A percentile compares a stretch with the other conserved stretches of the same genome.
Evolutionary conservation across 495 filamentous ascomycete genomes (phyloP).

Genomic region (Penicillium atrosanguineum): DNA sequence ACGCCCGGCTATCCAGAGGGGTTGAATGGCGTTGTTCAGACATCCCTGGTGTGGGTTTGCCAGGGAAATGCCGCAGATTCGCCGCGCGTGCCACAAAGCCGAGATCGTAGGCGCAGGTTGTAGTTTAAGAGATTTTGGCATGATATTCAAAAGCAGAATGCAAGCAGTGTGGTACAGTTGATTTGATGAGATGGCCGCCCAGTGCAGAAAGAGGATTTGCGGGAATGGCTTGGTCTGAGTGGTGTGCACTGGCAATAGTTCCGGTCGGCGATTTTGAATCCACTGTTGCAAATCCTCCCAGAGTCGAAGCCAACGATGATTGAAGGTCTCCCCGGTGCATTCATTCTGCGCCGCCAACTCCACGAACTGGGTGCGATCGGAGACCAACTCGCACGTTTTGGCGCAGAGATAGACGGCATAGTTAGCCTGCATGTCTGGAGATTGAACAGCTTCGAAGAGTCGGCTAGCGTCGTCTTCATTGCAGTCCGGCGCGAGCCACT

Average conservation of each 20-base stretch:
- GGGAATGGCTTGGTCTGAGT: conserved; percentile 39
- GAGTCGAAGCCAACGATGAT: conserved; percentile 33
- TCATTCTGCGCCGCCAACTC: conserved; percentile 34
- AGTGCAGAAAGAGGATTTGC: conserved; percentile 42
- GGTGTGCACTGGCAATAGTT: conserved; percentile 37
- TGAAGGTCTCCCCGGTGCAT: conserved; percentile 24
- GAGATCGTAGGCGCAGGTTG: conserved; percentile 23
- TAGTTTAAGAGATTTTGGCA: conserved; percentile 33
- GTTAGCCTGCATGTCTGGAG: conserved; percentile 43
- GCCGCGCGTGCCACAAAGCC: conserved; percentile 46
- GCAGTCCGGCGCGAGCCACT: conserved; percentile 37
- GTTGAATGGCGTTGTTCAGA: conserved; percentile 49
- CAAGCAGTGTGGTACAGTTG: conserved; percentile 51
- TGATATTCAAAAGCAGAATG: conserved; percentile 41
- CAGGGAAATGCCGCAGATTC: conserved; percentile 48
- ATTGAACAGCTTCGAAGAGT: conserved; percentile 27
- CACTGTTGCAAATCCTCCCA: conserved; percentile 46
- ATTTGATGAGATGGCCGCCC: conserved; percentile 49
- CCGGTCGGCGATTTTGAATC: conserved; percentile 36
- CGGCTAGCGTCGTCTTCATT: conserved; percentile 29
- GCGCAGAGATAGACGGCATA: conserved; percentile 48
- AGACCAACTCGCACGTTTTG: conserved; percentile 40
- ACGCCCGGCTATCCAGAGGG: conserved; percentile 47
- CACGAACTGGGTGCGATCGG: conserved; percentile 35
- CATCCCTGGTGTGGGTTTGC: conserved; percentile 48